Conservation (phyloP, 352 stramenopile genomes). For the Saprolegnia parasitica region DNA sequence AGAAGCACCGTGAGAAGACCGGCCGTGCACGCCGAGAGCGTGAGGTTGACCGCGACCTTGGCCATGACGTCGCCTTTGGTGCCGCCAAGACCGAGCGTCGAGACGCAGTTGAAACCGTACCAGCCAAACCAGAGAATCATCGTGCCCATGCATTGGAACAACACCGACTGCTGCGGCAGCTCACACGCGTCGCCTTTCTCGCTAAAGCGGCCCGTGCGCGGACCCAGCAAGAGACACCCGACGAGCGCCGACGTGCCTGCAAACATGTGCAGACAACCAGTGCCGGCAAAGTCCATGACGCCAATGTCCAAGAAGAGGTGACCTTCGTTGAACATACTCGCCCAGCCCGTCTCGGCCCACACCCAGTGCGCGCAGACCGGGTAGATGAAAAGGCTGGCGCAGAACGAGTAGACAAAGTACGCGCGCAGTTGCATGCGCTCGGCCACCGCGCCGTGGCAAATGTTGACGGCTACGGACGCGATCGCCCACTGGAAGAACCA, state of each 20-base stretch:
- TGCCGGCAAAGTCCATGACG: slow-evolving; percentile 64
- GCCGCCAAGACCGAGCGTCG: slow-evolving; percentile 42
- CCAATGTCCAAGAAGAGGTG: slow-evolving; percentile 32
- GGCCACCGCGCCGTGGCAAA: slow-evolving; percentile 65
- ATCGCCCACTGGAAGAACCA: slow-evolving; percentile 74
- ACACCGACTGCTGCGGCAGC: slow-evolving; percentile 38
- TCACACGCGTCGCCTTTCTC: slow-evolving; percentile 38
- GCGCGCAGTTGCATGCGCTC: slow-evolving; percentile 49
- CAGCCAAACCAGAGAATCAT: slow-evolving; percentile 84
- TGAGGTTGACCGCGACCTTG: slow-evolving; percentile 69
- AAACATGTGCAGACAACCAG: slow-evolving; percentile 60
- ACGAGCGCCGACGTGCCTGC: slow-evolving; percentile 54
- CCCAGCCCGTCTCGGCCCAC: slow-evolving; percentile 41
- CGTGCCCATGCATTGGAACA: slow-evolving; percentile 55
- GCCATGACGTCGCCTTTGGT: slow-evolving; percentile 33
- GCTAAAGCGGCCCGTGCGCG: slow-evolving; percentile 58
- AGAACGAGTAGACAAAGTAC: slow-evolving; percentile 56
- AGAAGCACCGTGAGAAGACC: slow-evolving; percentile 57
- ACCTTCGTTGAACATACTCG: slow-evolving; percentile 32
- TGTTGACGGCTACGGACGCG: slow-evolving; percentile 55
- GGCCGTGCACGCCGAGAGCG: slow-evolving; percentile 52
- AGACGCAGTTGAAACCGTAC: slow-evolving; percentile 86
- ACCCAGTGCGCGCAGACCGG: slow-evolving; percentile 57
- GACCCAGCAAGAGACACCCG: slow-evolving; percentile 55
- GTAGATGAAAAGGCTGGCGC: slow-evolving; percentile 62